phyloP scores from a whole-genome alignment of 1,284 basidiomycete genomes.

The Filobasidium uniguttulatum region DNA sequence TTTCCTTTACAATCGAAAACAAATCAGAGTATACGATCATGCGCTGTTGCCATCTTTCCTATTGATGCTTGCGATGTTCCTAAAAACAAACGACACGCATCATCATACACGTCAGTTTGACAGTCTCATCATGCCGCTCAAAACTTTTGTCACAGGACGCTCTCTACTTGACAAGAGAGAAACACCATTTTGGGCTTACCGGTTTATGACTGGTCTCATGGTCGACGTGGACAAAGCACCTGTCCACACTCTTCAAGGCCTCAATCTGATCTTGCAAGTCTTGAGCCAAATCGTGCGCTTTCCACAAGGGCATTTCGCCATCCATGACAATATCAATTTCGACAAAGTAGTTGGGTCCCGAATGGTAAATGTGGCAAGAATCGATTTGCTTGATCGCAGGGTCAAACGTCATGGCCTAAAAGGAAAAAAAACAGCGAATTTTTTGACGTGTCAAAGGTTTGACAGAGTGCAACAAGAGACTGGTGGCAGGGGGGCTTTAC shows the following conservation, averaged over 20 bases:
- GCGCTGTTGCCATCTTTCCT: too few species aligned
- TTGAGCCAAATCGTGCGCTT: conserved; percentile 77
- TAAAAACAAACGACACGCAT: background rate
- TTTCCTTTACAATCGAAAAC: too few species aligned
- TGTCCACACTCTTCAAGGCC: conserved; percentile 73
- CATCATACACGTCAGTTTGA: background rate
- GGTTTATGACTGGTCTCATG: conserved; percentile 67
- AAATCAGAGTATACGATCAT: too few species aligned
- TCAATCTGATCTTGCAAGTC: conserved; percentile 52
- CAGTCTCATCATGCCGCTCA: background rate
- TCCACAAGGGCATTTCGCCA: conserved; percentile 73
- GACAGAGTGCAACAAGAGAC: background rate
- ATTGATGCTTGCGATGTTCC: background rate
- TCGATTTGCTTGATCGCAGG: conserved; percentile 75
- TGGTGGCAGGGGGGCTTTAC: too few species aligned
- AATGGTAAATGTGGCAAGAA: conserved; percentile 73
- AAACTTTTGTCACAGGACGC: background rate
- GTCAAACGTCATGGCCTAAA: conserved; percentile 60
- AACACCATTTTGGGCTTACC: too few species aligned
- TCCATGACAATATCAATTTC: conserved; percentile 92
- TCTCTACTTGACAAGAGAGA: too few species aligned
- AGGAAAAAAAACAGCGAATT: too few species aligned
- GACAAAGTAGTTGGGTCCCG: conserved; percentile 66
- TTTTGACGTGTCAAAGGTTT: too few species aligned
- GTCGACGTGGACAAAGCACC: conserved; percentile 87